Evolutionary conservation across 2,329 filamentous ascomycete species (phyloP).

Genomic region (Diatrype stigma): DNA sequence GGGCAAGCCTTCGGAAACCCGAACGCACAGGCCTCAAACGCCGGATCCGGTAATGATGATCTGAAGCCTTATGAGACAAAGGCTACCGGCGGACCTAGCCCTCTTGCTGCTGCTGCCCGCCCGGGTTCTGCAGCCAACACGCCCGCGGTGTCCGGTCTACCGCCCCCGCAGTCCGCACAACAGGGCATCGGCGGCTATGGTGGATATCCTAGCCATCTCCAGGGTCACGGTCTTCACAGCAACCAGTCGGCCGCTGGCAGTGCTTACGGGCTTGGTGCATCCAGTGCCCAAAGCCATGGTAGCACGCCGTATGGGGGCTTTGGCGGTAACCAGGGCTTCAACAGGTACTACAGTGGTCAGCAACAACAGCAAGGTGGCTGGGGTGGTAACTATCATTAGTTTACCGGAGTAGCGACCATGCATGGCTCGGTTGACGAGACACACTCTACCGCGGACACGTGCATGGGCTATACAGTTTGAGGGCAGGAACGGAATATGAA

Average conservation of each 20-base stretch:
- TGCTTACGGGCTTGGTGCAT: conserved; percentile 51
- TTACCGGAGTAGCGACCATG: conserved; percentile 3
- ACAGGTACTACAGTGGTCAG: conserved; percentile 42
- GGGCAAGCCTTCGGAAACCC: conserved; percentile 50
- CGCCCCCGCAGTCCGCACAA: conserved; percentile 50
- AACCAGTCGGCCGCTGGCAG: conserved; percentile 36
- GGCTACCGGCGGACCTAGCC: conserved; percentile 50
- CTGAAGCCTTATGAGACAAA: conserved; percentile 58
- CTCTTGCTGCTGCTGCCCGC: conserved; percentile 50
- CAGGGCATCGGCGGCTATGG: conserved; percentile 52
- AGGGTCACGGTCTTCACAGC: conserved; percentile 50
- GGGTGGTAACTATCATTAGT: conserved; percentile 55
- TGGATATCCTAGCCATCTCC: conserved; percentile 52
- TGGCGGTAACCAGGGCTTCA: conserved; percentile 42
- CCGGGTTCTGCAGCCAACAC: conserved; percentile 54
- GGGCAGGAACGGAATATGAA: no score
- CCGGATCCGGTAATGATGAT: conserved; percentile 44
- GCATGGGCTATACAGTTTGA: no score
- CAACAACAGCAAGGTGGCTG: conserved; percentile 51
- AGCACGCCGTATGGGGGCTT: conserved; percentile 53
- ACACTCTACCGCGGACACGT: no score
- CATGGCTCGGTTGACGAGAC: conserved; percentile 1
- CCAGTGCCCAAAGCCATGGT: conserved; percentile 47
- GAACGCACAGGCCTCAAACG: conserved; percentile 40
- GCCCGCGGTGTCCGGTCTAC: conserved; percentile 49